phyloP scores from a whole-genome alignment of 768 basidiomycete species.

The Gelatoporia subvermispora region DNA sequence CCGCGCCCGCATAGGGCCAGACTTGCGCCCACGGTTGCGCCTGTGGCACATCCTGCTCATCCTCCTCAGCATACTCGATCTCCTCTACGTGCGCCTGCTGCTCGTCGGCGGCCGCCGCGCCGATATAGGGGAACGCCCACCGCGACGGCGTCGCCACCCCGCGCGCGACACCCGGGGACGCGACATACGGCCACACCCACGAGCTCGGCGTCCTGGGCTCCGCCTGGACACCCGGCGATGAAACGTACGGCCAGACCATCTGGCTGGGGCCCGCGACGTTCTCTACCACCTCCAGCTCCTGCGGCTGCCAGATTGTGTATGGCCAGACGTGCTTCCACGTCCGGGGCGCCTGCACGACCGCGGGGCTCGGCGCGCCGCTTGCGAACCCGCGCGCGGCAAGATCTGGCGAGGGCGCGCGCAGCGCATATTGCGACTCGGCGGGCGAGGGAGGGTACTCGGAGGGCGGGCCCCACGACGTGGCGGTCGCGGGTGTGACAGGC shows the following conservation, averaged over 20 bases:
- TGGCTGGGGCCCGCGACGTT: no score
- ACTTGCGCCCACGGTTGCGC: constrained; percentile 7
- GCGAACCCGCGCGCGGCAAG: constrained; percentile 9
- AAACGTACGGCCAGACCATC: no score
- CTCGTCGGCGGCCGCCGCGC: not conserved
- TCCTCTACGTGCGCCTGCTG: no score
- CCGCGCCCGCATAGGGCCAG: constrained; percentile 5
- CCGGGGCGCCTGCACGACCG: not conserved
- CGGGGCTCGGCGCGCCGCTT: constrained; percentile 9
- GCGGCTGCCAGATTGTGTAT: constrained; percentile 8
- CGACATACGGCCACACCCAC: not conserved
- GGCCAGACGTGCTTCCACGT: constrained; percentile 22
- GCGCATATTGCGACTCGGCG: constrained; percentile 2
- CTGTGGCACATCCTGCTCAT: no score
- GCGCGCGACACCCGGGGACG: not conserved
- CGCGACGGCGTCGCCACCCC: not conserved
- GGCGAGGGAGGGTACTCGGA: constrained; percentile 34
- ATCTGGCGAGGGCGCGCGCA: constrained; percentile 13
- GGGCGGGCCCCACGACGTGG: constrained; percentile 51
- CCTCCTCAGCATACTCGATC: no score
- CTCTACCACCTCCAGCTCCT: no score
- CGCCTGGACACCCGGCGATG: no score
- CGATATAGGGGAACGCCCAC: constrained; percentile 3
- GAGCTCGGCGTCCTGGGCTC: no score
- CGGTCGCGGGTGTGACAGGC: constrained; percentile 41